A percentile compares a stretch with the other conserved stretches of the same genome.
Conservation (phyloP, 257 asterid species). For the Forsythia suspensa region DNA sequence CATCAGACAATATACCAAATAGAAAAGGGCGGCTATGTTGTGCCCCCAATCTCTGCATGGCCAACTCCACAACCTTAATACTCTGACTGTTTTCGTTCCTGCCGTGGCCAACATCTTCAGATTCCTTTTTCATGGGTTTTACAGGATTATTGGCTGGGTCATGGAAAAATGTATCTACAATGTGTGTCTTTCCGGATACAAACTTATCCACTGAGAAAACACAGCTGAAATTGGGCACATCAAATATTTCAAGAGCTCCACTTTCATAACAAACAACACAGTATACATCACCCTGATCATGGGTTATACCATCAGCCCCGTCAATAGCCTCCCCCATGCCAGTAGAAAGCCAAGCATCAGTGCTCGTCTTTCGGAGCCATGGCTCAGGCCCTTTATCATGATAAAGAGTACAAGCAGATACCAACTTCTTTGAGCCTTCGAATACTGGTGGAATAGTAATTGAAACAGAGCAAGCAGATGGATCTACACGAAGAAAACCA, state of each 20-base stretch:
- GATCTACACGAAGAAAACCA: slow-evolving; percentile 54
- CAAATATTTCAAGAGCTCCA: slow-evolving; percentile 86
- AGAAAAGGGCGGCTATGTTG: slow-evolving; percentile 84
- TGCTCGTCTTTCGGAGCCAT: slow-evolving; percentile 94
- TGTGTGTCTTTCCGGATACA: slow-evolving; percentile 71
- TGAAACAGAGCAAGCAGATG: slow-evolving; percentile 81
- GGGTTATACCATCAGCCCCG: slow-evolving; percentile 80
- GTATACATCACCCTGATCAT: slow-evolving; percentile 91
- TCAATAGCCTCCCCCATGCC: slow-evolving; percentile 88
- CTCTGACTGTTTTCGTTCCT: slow-evolving; percentile 63
- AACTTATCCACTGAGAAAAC: slow-evolving; percentile 76
- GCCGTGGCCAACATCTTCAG: slow-evolving; percentile 59
- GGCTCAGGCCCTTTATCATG: slow-evolving; percentile 92
- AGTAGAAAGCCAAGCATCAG: slow-evolving; percentile 99
- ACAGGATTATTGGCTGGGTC: slow-evolving; percentile 40
- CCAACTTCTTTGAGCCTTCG: slow-evolving; percentile 58
- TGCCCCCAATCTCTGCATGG: slow-evolving; percentile 86
- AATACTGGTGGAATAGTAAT: slow-evolving; percentile 61
- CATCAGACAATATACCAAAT: slow-evolving; percentile 86
- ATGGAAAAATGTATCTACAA: slow-evolving; percentile 60
- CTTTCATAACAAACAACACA: slow-evolving; percentile 76
- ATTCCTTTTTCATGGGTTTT: slow-evolving; percentile 32
- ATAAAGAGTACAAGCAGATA: slow-evolving; percentile 88
- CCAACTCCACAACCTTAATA: slow-evolving; percentile 79
- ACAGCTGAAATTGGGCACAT: slow-evolving; percentile 78